A percentile compares a stretch with the other conserved stretches of the same genome.
Evolutionary conservation across 441 rosid genomes (phyloP).

Genomic region (Gossypium gossypioides): DNA sequence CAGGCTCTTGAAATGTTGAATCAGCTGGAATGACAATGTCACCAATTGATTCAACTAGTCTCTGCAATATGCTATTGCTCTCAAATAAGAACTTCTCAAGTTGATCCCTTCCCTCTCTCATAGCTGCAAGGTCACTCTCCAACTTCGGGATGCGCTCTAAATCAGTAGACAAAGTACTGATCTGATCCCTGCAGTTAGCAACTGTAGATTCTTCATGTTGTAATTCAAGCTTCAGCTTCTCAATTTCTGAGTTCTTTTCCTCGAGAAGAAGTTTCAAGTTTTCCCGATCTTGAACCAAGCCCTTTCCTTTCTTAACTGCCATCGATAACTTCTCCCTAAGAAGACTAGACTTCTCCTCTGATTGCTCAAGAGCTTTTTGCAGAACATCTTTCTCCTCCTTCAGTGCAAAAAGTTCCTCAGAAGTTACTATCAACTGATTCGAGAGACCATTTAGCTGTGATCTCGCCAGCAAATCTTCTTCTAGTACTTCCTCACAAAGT

Average conservation of each 20-base stretch:
- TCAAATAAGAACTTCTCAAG: constrained; percentile 51
- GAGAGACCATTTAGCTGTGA: constrained; percentile 38
- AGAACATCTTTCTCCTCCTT: constrained; percentile 52
- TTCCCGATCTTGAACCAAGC: constrained; percentile 77
- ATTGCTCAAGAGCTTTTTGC: constrained; percentile 59
- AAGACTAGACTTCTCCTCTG: constrained; percentile 73
- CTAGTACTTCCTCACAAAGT: constrained; percentile 51
- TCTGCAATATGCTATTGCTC: constrained; percentile 48
- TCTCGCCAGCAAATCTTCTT: constrained; percentile 44
- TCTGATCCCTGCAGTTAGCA: constrained; percentile 48
- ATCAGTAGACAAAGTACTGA: constrained; percentile 40
- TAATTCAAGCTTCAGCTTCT: constrained; percentile 52
- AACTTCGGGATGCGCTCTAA: constrained; percentile 44
- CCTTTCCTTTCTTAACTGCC: constrained; percentile 97
- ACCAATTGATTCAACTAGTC: constrained; percentile 44
- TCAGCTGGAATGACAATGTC: constrained; percentile 40
- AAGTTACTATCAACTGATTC: constrained; percentile 28
- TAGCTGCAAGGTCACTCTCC: constrained; percentile 52
- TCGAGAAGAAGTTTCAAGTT: constrained; percentile 53
- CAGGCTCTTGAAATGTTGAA: constrained; percentile 39
- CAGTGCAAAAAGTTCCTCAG: constrained; percentile 34
- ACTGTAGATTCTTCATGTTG: constrained; percentile 44
- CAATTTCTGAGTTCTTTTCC: constrained; percentile 59
- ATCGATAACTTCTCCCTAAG: constrained; percentile 75
- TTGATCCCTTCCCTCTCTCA: constrained; percentile 46